Evolutionary conservation across 495 filamentous ascomycete genomes (phyloP).

Genomic region (Hypoxylon intermedium): DNA sequence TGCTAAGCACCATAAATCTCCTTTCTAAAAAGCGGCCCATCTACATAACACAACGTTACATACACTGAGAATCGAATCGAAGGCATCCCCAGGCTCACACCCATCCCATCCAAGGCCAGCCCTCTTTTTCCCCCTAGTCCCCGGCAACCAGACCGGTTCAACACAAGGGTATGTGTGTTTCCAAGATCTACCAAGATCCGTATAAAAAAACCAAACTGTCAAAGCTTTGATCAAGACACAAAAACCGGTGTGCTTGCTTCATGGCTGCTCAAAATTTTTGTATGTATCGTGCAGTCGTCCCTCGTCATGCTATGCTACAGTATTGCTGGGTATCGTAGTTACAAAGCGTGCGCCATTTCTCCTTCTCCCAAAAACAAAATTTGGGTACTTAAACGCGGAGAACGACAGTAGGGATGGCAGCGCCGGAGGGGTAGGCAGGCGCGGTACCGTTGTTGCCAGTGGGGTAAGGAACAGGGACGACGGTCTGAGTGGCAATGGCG

Average conservation of each 20-base stretch:
- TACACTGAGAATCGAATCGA: slow-evolving; percentile 36
- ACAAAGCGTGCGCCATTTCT: slow-evolving; percentile 7
- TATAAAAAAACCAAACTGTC: background rate
- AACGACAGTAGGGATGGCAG: slow-evolving; percentile 29
- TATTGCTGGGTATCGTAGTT: slow-evolving; percentile 12
- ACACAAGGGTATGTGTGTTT: background rate
- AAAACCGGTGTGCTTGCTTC: slow-evolving; percentile 5
- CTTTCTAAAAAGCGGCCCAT: slow-evolving; percentile 21
- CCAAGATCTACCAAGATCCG: background rate
- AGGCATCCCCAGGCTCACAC: background rate
- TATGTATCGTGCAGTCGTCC: slow-evolving; percentile 26
- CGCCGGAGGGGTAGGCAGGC: slow-evolving; percentile 8
- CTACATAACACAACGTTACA: slow-evolving; percentile 26
- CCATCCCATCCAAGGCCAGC: background rate
- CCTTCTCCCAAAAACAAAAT: background rate
- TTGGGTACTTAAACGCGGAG: slow-evolving; percentile 13
- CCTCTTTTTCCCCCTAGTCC: slow-evolving; percentile 5
- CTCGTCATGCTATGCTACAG: slow-evolving; percentile 31
- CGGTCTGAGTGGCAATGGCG: slow-evolving; percentile 39
- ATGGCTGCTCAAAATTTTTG: slow-evolving; percentile 1
- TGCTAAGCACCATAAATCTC: slow-evolving; percentile 22
- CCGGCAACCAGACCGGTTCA: slow-evolving; percentile 25
- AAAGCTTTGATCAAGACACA: slow-evolving; percentile 4
- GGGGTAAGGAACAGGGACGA: slow-evolving; percentile 45
- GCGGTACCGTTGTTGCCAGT: slow-evolving; percentile 40